Evolutionary conservation across 1,284 basidiomycete genomes (phyloP), one percentile per base, ranked within the genome.

Genomic region (Moniliophthora roreri): DNA sequence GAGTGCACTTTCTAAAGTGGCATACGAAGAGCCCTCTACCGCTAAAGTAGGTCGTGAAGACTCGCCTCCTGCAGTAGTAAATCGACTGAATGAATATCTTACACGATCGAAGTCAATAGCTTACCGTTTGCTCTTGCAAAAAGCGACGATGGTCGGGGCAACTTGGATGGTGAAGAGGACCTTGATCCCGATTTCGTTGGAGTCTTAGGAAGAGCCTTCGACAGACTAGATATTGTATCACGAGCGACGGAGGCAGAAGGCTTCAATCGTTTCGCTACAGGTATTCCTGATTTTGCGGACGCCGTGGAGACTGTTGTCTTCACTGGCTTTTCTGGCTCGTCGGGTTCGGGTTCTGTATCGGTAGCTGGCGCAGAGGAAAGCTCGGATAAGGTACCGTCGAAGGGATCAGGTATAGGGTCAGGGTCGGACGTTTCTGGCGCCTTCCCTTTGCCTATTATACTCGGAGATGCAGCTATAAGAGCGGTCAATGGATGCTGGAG

Each of bases 1-100:
- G 18, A 88, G 69, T 1, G 85, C 85, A 57, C 74, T 74, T 10
- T 81, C 80, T 10, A 88, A 70, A 2, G 72, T 84, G 3, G 78
- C 73, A 23, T 78, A 55, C 1, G 76, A 75, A n/a, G 75, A 76
- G 16, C 44, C 44, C 4, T 21, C 44, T 4, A 32, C 26, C 7
- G 44, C 44, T 3, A 46, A 28, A n/a, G 21, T 28, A n/a, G 44
- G 44, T 16, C 44, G 23, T n/a, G 24, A 46, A 13, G 9, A 4
- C n/a, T 32, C 24, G 7, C 4, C n/a, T 7, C 10, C 44, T 46
- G 15, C 16, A 18, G 16, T 40, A n/a, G 9, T 13, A 18, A 16
- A 13, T 28, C n/a, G 8, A 2, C n/a, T 13, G 28, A n/a, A 46
- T 46, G 21, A 32, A 4, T 11, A 16, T 32, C 21, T 23, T 11